Conservation (phyloP, 106 monocot species). For the Chionographis japonica region DNA sequence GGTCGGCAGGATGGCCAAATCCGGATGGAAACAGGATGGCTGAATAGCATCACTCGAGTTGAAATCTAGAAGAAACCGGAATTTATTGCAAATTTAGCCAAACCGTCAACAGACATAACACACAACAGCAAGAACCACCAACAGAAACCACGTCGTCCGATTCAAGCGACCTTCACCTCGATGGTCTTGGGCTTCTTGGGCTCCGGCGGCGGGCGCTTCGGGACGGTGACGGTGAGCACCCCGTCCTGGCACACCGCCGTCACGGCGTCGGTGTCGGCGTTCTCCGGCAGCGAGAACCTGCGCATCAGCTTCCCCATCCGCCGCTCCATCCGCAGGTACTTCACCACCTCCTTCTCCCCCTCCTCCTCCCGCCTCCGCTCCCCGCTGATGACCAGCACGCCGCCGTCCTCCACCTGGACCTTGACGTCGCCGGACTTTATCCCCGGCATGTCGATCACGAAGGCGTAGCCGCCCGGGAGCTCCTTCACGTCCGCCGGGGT, state of each 20-base stretch:
- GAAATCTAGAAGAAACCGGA: too few species aligned
- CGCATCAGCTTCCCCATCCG: slow-evolving; percentile 45
- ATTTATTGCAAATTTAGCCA: too few species aligned
- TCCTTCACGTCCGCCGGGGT: slow-evolving; percentile 49
- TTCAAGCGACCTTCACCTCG: slow-evolving; percentile 25
- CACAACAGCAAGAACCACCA: not conserved
- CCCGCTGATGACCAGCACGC: slow-evolving; percentile 29
- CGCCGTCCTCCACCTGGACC: slow-evolving; percentile 43
- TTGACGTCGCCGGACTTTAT: slow-evolving; percentile 27
- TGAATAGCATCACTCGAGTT: too few species aligned
- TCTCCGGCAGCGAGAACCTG: slow-evolving; percentile 28
- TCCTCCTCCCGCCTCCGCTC: slow-evolving; percentile 31
- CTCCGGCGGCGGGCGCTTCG: slow-evolving; percentile 38
- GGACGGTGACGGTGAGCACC: slow-evolving; percentile 24
- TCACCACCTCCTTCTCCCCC: slow-evolving; percentile 7
- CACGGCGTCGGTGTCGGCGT: slow-evolving; percentile 19
- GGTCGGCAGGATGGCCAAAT: too few species aligned
- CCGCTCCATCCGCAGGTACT: slow-evolving; percentile 40
- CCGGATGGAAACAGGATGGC: too few species aligned
- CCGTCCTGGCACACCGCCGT: slow-evolving; percentile 26
- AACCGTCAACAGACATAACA: too few species aligned
- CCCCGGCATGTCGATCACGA: slow-evolving; percentile 44
- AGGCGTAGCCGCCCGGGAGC: slow-evolving; percentile 15
- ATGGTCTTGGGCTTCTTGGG: slow-evolving; percentile 41
- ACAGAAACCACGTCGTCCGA: not conserved